A percentile compares a stretch with the other conserved stretches of the same genome.
These are phyloP conservation scores for Aphanocladium album DNA, from an alignment of 2,329 filamentous ascomycete genomes.

Conservation along the genomic window DNA sequence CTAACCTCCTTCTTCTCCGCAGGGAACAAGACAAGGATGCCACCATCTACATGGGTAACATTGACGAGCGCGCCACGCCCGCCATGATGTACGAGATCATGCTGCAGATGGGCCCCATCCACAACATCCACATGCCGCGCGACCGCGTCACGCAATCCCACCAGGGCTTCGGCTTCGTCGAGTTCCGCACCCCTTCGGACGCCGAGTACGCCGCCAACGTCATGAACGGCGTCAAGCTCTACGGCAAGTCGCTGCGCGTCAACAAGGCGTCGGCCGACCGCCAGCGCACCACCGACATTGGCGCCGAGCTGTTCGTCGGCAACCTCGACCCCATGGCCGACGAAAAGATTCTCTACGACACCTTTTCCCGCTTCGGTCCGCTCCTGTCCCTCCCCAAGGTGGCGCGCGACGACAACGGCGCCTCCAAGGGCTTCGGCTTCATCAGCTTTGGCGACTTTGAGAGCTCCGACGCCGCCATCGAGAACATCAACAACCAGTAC, in stretches of 20 bases:
- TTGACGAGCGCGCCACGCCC: slow-evolving; percentile 92
- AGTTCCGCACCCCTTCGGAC: slow-evolving; percentile 92
- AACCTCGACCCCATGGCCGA: slow-evolving; percentile 93
- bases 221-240: slow-evolving; percentile 92
- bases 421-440: slow-evolving; percentile 94
- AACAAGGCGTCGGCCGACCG: slow-evolving; percentile 94
- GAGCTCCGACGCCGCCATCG: slow-evolving; percentile 83
- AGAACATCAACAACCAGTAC: slow-evolving; percentile 93
- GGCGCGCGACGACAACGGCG: slow-evolving; percentile 79
- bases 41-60: slow-evolving; percentile 96
- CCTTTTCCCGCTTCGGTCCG: slow-evolving; percentile 83
- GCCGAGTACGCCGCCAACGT: slow-evolving; percentile 95
- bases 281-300: slow-evolving; percentile 87
- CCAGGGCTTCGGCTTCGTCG: slow-evolving; percentile 98
- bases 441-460: slow-evolving; percentile 92
- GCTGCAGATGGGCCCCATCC: slow-evolving; percentile 94
- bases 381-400: slow-evolving; percentile 84
- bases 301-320: slow-evolving; percentile 93
- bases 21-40: slow-evolving; percentile 98
- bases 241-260: slow-evolving; percentile 90
- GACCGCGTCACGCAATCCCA: slow-evolving; percentile 95
- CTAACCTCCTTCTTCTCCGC: slow-evolving; percentile 7
- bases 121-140: slow-evolving; percentile 97
- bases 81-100: slow-evolving; percentile 95
- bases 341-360: slow-evolving; percentile 94